Evolutionary conservation across 2,329 filamentous ascomycete genomes (phyloP), one percentile per base, ranked within the genome.

Genomic region (Cercospora sojina): DNA sequence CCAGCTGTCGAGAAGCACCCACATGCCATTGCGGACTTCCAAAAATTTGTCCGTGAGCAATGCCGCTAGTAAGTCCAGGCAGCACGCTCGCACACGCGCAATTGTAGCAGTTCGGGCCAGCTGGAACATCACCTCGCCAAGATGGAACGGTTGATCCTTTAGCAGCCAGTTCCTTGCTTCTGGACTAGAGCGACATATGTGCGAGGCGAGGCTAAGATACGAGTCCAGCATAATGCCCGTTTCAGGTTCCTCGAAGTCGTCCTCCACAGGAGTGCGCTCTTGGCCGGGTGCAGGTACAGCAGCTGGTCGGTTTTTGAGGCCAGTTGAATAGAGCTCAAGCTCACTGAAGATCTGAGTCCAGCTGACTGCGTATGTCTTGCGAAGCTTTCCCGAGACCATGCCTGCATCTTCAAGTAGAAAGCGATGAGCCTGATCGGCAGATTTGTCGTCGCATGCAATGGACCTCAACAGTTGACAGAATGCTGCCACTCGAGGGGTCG

Each of bases 391-490:
- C 20, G 74, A 71, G 16, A 69, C 63, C 70, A 76, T 73, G 66
- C 88, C 85, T 2, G 90, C 88, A 76, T 99, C 95, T 72, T 97
- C 94, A 2, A 95, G 84, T 16, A 99, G 83, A 75, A 99, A 99
- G 59, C 89, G 88, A 77, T 99, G 94, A 0, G 94, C 92, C 16
- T 91, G 86, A 62, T 90, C 89, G 29, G 95, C 94, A 73, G 92
- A 95, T 62, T 91, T 87, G 62, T 92, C 87, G 61, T 92, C 92
- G 60, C 90, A 88, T 0, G 95, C 92, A 57, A 99, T 89, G 1
- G 93, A 90, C 74, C 93, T 91, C 16, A 99, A 83, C 88, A 99
- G 94, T 76, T 98, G 94, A 78, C 95, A 99, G 73, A 98, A 99
- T 12, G 94, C 93, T 68, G 92, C 95, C 66, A 96, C 93, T 25